These are phyloP conservation scores for Eucommia ulmoides DNA, from an alignment of 257 asterid species.

Conservation along the genomic window DNA sequence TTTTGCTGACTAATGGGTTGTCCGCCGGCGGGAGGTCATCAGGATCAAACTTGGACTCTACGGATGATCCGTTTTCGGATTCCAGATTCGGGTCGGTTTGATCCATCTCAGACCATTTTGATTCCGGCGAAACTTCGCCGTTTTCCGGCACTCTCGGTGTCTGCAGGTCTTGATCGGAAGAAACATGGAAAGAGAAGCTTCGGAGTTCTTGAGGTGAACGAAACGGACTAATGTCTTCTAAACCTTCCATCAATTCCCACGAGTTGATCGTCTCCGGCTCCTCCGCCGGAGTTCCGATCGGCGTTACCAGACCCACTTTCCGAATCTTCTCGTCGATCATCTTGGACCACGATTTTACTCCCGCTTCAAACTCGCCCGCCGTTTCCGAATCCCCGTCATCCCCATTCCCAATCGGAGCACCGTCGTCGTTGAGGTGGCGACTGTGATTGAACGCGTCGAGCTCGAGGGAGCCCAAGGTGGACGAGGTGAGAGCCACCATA, in stretches of 20 bases:
- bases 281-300: not conserved
- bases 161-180: not conserved
- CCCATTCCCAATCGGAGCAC: not conserved
- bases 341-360: not conserved
- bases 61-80: not conserved
- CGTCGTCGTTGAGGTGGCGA: not conserved
- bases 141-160: not conserved
- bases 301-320: not conserved
- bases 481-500: not conserved
- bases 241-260: constrained; percentile 2
- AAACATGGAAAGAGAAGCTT: not conserved
- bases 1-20: not conserved
- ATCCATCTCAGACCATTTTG: not conserved
- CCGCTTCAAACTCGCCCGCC: not conserved
- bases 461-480: not conserved
- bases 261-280: not conserved
- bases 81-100: not conserved
- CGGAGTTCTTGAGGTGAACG: not conserved
- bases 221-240: not conserved
- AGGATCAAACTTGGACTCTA: not conserved
- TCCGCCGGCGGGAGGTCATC: not conserved
- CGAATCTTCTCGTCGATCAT: constrained; percentile 1
- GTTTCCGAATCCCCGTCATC: not conserved
- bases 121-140: not conserved
- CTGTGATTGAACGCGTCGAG: not conserved